Evolutionary conservation across 495 filamentous ascomycete species (phyloP).

Genomic region (Mytilinidion resinicola): DNA sequence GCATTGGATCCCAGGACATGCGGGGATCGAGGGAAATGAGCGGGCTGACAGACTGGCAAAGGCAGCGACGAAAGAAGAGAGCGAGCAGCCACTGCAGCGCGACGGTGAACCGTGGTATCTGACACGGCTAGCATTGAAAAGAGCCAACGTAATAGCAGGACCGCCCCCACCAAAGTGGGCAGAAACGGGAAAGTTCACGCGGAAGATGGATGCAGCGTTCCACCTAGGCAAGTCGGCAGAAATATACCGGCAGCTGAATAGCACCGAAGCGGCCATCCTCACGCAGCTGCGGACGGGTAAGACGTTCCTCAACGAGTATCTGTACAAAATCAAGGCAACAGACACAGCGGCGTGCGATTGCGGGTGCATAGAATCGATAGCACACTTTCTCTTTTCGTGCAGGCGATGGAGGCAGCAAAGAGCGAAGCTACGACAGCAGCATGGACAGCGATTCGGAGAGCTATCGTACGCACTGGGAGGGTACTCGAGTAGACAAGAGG

Average conservation of each 20-base stretch:
- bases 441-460: too few species aligned
- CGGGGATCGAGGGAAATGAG: conserved; percentile 16
- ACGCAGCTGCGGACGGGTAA: too few species aligned
- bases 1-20: conserved; percentile 14
- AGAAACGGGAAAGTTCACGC: conserved; percentile 15
- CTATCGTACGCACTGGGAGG: too few species aligned
- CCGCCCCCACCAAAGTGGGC: neutral
- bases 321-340: conserved; percentile 16
- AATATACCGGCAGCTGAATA: conserved; percentile 19
- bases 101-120: conserved; percentile 16
- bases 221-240: conserved; percentile 20
- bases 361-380: conserved; percentile 13
- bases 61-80: conserved; percentile 14
- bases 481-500: too few species aligned
- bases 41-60: conserved; percentile 14
- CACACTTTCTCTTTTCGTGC: conserved; percentile 23
- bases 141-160: conserved; percentile 3
- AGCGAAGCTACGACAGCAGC: too few species aligned
- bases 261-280: conserved; percentile 17
- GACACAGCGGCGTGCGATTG: conserved; percentile 20
- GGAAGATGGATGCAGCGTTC: conserved; percentile 22
- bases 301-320: conserved; percentile 20
- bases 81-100: conserved; percentile 11
- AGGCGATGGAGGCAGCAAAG: conserved; percentile 16
- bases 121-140: conserved; percentile 11